Conservation (phyloP, 1,284 basidiomycete genomes). For the Farysia itapuensis region DNA sequence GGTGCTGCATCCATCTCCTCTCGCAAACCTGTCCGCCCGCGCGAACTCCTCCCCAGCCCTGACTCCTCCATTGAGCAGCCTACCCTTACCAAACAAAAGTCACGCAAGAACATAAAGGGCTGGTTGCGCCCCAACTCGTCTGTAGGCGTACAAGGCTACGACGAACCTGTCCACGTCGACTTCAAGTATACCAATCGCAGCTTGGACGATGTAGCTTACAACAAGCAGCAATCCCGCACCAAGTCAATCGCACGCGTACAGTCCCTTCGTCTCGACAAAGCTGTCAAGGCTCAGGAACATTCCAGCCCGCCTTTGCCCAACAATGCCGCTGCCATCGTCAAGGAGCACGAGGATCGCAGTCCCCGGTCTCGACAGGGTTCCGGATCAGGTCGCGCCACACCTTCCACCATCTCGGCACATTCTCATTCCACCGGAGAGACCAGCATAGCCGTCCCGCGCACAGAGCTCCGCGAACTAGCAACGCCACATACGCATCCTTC, state of each 20-base stretch:
- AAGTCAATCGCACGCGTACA: slow-evolving; percentile 3
- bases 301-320: background rate
- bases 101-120: slow-evolving; percentile 8
- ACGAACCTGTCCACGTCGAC: slow-evolving; percentile 25
- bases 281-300: background rate
- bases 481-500: background rate
- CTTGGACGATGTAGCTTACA: slow-evolving; percentile 6
- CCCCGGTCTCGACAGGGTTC: slow-evolving; percentile 7
- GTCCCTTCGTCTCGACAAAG: slow-evolving; percentile 5
- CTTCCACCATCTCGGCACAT: slow-evolving; percentile 13
- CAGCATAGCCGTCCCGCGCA: slow-evolving; percentile 7
- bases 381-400: slow-evolving; percentile 19
- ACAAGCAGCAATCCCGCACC: background rate
- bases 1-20: slow-evolving; percentile 22
- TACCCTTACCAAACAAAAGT: slow-evolving; percentile 1
- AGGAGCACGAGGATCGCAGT: background rate
- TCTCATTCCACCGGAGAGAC: slow-evolving; percentile 28
- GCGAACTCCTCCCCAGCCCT: background rate
- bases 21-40: background rate
- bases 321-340: background rate
- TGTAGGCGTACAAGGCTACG: slow-evolving; percentile 1
- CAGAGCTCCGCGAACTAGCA: slow-evolving; percentile 1
- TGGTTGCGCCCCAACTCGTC: slow-evolving; percentile 10
- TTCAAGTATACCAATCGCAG: slow-evolving; percentile 9
- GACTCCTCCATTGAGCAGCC: background rate